Conservation (phyloP, 75 land plant species). For the Picea sitchensis region DNA sequence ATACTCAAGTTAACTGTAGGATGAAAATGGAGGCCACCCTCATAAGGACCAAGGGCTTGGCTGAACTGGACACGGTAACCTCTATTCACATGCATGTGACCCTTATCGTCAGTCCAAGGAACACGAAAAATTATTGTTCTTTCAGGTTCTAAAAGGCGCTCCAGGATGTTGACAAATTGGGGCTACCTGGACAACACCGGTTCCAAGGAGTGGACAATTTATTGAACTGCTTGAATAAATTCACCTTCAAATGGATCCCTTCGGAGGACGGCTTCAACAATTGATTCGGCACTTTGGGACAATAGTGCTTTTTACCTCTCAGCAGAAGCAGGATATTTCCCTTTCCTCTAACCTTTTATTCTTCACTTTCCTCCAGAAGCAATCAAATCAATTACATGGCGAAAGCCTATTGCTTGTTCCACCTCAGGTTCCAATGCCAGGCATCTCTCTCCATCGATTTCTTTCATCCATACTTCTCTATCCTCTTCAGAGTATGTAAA, state of each 20-base stretch:
- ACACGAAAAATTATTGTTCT: conserved; percentile 82
- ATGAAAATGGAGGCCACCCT: conserved; percentile 92
- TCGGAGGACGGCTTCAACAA: conserved; percentile 77
- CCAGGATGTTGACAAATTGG: conserved; percentile 79
- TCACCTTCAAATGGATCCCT: conserved; percentile 91
- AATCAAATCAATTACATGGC: too few relatives aligned
- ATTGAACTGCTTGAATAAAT: conserved; percentile 87
- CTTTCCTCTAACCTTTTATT: too few relatives aligned
- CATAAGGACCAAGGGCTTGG: conserved; percentile 89
- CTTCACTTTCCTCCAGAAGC: too few relatives aligned
- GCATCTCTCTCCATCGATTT: too few relatives aligned
- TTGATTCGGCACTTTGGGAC: conserved; percentile 89
- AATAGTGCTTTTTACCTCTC: conserved; percentile 48
- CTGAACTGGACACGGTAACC: conserved; percentile 89
- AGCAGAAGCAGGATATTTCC: too few relatives aligned
- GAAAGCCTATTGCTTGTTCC: too few relatives aligned
- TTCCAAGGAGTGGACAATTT: conserved; percentile 85
- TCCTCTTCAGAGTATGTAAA: too few relatives aligned
- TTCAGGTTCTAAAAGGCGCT: conserved; percentile 91
- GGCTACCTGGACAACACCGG: conserved; percentile 78
- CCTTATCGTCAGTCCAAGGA: conserved; percentile 95
- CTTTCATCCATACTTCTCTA: too few relatives aligned
- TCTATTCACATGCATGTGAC: conserved; percentile 88
- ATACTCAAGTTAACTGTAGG: conserved; percentile 79
- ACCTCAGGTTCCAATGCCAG: too few relatives aligned